Evolutionary conservation across 495 filamentous ascomycete species (phyloP).

Genomic region (Xylaria venustula): DNA sequence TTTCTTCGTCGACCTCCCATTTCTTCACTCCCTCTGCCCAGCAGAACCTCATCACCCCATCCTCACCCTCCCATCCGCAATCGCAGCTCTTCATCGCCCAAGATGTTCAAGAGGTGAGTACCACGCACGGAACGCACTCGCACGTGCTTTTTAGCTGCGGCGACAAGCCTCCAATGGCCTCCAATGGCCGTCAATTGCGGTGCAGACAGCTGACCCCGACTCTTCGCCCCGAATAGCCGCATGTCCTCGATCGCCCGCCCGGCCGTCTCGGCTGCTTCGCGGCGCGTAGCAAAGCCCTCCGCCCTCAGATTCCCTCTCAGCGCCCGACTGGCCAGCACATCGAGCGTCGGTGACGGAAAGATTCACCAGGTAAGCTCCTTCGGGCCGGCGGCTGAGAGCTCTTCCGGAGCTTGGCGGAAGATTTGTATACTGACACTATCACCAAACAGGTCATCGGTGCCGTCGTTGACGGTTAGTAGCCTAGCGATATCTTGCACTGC

Average conservation of each 20-base stretch:
- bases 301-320: conserved; percentile 56
- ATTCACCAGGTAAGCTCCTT: conserved; percentile 69
- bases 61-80: conserved; percentile 41
- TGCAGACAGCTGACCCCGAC: conserved; percentile 43
- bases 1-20: conserved; percentile 26
- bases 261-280: conserved; percentile 64
- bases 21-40: conserved; percentile 32
- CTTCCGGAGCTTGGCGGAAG: neutral
- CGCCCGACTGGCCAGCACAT: conserved; percentile 71
- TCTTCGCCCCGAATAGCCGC: conserved; percentile 57
- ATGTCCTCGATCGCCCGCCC: conserved; percentile 77
- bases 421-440: conserved; percentile 37
- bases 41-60: conserved; percentile 39
- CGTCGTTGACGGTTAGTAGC: conserved; percentile 69
- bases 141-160: neutral
- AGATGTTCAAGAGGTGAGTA: conserved; percentile 87
- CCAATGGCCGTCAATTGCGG: conserved; percentile 14
- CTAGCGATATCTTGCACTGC: neutral
- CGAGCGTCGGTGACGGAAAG: conserved; percentile 64
- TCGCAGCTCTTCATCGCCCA: conserved; percentile 57
- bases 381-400: conserved; percentile 2
- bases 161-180: no score
- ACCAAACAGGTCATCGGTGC: conserved; percentile 62
- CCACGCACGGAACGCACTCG: conserved; percentile 1
- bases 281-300: conserved; percentile 67